Conservation (phyloP, 805 yeast genomes). For the Candida quercuum region DNA sequence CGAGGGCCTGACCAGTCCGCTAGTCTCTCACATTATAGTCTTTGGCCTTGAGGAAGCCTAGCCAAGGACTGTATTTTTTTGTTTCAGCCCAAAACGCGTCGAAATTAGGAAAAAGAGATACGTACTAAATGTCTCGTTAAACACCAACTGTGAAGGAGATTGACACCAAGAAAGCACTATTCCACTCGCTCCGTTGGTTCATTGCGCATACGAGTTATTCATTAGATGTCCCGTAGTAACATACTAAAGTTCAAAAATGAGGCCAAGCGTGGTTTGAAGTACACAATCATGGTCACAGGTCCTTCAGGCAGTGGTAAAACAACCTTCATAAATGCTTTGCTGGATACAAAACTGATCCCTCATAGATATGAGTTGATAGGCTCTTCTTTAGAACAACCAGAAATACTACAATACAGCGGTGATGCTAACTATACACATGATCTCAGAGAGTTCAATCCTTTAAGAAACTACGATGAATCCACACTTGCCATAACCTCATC, state of each 20-base stretch:
- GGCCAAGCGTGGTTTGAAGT: slow-evolving; percentile 65
- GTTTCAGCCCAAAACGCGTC: too few species aligned
- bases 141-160: too few species aligned
- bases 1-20: too few species aligned
- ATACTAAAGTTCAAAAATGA: slow-evolving; percentile 51
- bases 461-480: slow-evolving; percentile 57
- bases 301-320: slow-evolving; percentile 75
- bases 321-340: slow-evolving; percentile 62
- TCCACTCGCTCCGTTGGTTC: too few species aligned
- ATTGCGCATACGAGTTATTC: too few species aligned
- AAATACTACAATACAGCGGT: slow-evolving; percentile 16
- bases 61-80: too few species aligned
- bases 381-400: slow-evolving; percentile 22
- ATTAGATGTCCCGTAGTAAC: not conserved
- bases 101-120: too few species aligned
- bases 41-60: too few species aligned
- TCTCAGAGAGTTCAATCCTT: slow-evolving; percentile 57
- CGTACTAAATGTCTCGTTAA: too few species aligned
- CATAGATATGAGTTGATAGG: slow-evolving; percentile 47
- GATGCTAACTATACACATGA: slow-evolving; percentile 41
- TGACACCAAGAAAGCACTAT: too few species aligned
- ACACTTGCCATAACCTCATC: slow-evolving; percentile 73
- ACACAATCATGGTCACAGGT: slow-evolving; percentile 70
- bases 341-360: slow-evolving; percentile 56
- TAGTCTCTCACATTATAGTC: too few species aligned